These are phyloP conservation scores for Linnemannia exigua DNA, from an alignment of 192 early-diverging fungal species.

Conservation along the genomic window DNA sequence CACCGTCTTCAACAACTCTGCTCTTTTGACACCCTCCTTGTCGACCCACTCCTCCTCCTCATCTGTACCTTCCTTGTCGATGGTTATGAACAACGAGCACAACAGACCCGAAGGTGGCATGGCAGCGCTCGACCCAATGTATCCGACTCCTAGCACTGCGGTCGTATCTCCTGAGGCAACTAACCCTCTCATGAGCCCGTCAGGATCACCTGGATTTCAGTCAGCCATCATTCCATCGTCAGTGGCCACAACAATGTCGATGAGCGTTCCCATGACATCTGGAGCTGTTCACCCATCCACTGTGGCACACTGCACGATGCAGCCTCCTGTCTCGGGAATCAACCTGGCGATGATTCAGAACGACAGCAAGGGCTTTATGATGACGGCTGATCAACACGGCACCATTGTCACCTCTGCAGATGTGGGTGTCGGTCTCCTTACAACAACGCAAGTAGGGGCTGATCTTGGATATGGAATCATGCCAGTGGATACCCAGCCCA, in stretches of 20 bases:
- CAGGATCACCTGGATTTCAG: conserved; percentile 33
- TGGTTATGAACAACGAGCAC: conserved; percentile 22
- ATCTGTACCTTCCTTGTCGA: conserved; percentile 28
- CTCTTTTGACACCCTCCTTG: conserved; percentile 30
- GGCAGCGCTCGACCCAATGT: conserved; percentile 28
- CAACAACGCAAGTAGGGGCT: not conserved
- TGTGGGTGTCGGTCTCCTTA: not conserved
- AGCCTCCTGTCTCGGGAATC: not conserved
- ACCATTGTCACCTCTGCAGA: conserved; percentile 5
- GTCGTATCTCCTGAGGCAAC: not conserved
- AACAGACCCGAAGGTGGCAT: conserved; percentile 7
- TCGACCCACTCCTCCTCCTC: conserved; percentile 37
- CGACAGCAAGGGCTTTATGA: not conserved
- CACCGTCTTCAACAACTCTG: conserved; percentile 24
- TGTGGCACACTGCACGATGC: conserved; percentile 20
- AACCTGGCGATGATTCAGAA: conserved; percentile 39
- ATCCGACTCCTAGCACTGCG: conserved; percentile 2
- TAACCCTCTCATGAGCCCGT: conserved; percentile 14
- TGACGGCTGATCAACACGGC: conserved; percentile 19
- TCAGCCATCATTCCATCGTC: conserved; percentile 2
- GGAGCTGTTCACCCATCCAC: conserved; percentile 10
- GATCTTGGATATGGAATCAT: conserved; percentile 38
- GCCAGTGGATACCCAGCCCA: conserved; percentile 39
- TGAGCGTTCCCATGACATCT: conserved; percentile 17
- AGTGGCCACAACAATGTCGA: conserved; percentile 11